A percentile compares a stretch with the other conserved stretches of the same genome.
These are phyloP conservation scores for Nigrospora sphaerica DNA, from an alignment of 2,329 filamentous ascomycete genomes.

Conservation along the genomic window DNA sequence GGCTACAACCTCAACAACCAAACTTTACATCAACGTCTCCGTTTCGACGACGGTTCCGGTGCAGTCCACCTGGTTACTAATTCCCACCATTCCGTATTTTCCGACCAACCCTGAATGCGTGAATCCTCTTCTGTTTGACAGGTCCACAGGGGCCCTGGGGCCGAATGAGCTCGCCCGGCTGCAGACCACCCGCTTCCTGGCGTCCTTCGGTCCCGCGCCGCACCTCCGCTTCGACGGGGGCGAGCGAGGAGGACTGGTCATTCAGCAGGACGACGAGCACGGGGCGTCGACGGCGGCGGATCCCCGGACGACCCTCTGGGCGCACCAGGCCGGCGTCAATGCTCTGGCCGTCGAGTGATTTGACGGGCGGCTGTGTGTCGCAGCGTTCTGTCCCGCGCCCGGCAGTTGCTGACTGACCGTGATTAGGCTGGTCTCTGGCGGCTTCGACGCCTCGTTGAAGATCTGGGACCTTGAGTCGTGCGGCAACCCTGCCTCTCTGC, in stretches of 20 bases:
- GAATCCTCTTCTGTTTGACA: conserved; percentile 69
- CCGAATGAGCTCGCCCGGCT: conserved; percentile 58
- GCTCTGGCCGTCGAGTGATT: conserved; percentile 75
- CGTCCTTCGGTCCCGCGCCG: conserved; percentile 60
- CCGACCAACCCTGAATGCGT: conserved; percentile 46
- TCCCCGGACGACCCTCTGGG: conserved; percentile 39
- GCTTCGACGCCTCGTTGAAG: conserved; percentile 75
- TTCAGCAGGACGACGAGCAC: conserved; percentile 14
- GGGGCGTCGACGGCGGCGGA: conserved; percentile 15
- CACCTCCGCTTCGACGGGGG: conserved; percentile 65
- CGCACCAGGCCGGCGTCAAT: conserved; percentile 74
- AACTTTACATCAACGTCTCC: too few relatives aligned
- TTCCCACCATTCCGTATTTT: too few relatives aligned
- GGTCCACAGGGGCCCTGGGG: conserved; percentile 62
- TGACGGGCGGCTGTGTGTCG: conserved; percentile 64
- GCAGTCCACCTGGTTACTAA: too few relatives aligned
- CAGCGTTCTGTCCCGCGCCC: neutral
- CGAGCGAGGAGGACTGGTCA: conserved; percentile 28
- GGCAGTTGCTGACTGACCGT: conserved; percentile 7
- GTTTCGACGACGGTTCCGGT: too few relatives aligned
- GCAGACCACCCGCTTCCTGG: conserved; percentile 59
- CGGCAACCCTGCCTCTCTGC: conserved; percentile 32
- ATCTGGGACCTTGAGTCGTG: conserved; percentile 77
- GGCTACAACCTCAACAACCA: too few relatives aligned
- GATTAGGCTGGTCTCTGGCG: conserved; percentile 69